A percentile compares a stretch with the other conserved stretches of the same genome.
These are phyloP conservation scores for Metarhizium robertsii DNA, from an alignment of 2,329 filamentous ascomycete genomes.

Conservation along the genomic window DNA sequence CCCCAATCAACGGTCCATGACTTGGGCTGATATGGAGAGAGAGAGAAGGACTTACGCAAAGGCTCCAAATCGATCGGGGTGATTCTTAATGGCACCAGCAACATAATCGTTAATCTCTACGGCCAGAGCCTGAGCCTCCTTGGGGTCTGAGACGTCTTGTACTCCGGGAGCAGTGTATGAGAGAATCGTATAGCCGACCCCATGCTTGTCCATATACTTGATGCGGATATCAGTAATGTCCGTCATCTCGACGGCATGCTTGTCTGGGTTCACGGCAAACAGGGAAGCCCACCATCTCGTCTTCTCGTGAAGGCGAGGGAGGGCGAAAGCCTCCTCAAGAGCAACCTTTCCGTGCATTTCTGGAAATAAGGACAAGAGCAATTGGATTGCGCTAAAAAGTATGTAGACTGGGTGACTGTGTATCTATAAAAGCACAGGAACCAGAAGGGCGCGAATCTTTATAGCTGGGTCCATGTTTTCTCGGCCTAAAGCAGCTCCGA, in stretches of 20 bases:
- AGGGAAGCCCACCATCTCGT: conserved; percentile 52
- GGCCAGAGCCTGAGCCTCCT: conserved; percentile 30
- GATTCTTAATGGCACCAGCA: conserved; percentile 25
- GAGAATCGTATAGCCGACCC: conserved; percentile 38
- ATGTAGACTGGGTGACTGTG: neutral
- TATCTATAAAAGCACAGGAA: no score
- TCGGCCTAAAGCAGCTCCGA: neutral
- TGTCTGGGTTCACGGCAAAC: conserved; percentile 49
- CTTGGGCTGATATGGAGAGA: neutral
- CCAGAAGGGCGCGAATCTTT: neutral
- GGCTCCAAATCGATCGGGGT: conserved; percentile 33
- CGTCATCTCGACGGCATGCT: conserved; percentile 45
- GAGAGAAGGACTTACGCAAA: conserved; percentile 27
- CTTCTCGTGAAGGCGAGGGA: conserved; percentile 48
- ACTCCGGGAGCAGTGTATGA: conserved; percentile 40
- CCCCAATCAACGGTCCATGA: no score
- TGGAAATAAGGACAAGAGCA: neutral
- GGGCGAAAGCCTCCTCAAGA: conserved; percentile 52
- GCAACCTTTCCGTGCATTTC: conserved; percentile 51
- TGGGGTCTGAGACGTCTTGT: conserved; percentile 33
- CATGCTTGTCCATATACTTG: conserved; percentile 33
- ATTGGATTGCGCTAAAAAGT: neutral
- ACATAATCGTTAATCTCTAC: conserved; percentile 33
- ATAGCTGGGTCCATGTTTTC: neutral
- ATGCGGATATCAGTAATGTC: conserved; percentile 31